Percentiles rank a stretch among this genome's conserved stretches.
Conservation (phyloP, 352 stramenopile genomes). For the Paralagenidium karlingii region DNA sequence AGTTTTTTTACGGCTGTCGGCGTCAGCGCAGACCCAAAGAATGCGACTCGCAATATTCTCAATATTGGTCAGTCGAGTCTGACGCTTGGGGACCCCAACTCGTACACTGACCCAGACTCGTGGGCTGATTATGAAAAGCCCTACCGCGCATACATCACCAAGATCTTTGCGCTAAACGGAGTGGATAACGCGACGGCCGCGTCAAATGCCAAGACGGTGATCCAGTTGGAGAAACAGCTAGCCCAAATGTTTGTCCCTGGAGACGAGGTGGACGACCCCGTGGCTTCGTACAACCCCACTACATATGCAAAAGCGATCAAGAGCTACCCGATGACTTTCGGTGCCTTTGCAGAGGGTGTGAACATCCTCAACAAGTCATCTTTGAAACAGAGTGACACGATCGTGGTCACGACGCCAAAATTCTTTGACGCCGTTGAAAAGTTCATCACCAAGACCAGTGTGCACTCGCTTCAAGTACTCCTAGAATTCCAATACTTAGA, state of each 20-base stretch:
- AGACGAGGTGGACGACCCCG: conserved; percentile 78
- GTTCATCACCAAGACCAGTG: conserved; percentile 32
- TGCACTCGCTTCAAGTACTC: conserved; percentile 35
- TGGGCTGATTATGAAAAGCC: conserved; percentile 55
- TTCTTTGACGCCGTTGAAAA: conserved; percentile 42
- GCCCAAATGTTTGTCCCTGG: conserved; percentile 81
- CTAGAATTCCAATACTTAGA: conserved; percentile 46
- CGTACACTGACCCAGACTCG: conserved; percentile 84
- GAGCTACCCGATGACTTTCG: conserved; percentile 42
- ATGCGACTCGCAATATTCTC: conserved; percentile 71
- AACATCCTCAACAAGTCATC: too few species aligned
- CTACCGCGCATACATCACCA: conserved; percentile 68
- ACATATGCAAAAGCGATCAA: conserved; percentile 27
- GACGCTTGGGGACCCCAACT: conserved; percentile 82
- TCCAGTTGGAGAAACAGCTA: conserved; percentile 76
- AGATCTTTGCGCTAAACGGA: conserved; percentile 57
- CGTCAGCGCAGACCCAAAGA: conserved; percentile 67
- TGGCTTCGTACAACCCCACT: conserved; percentile 86
- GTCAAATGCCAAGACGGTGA: conserved; percentile 37
- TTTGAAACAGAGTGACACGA: too few species aligned
- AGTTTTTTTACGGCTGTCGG: conserved; percentile 72
- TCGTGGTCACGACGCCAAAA: conserved; percentile 34
- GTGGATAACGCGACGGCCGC: conserved; percentile 14
- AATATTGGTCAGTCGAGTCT: conserved; percentile 80
- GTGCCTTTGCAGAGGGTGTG: conserved; percentile 32